Percentiles rank a stretch among this genome's conserved stretches.
phyloP scores from a whole-genome alignment of 345 rosid species.

The Microcos paniculata region DNA sequence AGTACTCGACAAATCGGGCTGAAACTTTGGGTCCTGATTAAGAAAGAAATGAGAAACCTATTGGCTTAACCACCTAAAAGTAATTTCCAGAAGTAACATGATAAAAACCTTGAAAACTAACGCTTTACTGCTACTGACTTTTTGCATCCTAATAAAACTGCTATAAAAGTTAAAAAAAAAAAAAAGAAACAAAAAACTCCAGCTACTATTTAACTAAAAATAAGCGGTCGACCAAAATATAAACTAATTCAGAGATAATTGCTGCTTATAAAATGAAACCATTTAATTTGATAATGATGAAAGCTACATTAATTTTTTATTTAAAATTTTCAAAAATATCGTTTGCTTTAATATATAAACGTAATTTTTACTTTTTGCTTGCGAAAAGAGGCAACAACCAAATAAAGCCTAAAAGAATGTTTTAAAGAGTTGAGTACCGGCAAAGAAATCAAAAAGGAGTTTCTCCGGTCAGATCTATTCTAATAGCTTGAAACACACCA shows the following conservation, averaged over 20 bases:
- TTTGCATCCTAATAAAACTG: not conserved
- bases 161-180: not conserved
- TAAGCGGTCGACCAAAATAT: not conserved
- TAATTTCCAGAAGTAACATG: not conserved
- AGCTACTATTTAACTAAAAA: not conserved
- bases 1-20: constrained; percentile 72
- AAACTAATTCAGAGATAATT: not conserved
- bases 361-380: not conserved
- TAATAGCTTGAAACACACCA: not conserved
- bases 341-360: not conserved
- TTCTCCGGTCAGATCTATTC: constrained; percentile 1
- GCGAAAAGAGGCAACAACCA: not conserved
- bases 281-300: not conserved
- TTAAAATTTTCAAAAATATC: not conserved
- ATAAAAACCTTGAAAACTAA: not conserved
- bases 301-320: not conserved
- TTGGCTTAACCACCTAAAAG: constrained; percentile 6
- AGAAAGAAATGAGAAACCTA: constrained; percentile 9
- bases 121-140: not conserved
- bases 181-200: not conserved
- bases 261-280: not conserved
- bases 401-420: constrained; percentile 1
- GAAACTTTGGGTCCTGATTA: constrained; percentile 78
- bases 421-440: not conserved
- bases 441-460: not conserved